phyloP scores from a whole-genome alignment of 768 basidiomycete species.

The Tricholoma hemisulphureum region DNA sequence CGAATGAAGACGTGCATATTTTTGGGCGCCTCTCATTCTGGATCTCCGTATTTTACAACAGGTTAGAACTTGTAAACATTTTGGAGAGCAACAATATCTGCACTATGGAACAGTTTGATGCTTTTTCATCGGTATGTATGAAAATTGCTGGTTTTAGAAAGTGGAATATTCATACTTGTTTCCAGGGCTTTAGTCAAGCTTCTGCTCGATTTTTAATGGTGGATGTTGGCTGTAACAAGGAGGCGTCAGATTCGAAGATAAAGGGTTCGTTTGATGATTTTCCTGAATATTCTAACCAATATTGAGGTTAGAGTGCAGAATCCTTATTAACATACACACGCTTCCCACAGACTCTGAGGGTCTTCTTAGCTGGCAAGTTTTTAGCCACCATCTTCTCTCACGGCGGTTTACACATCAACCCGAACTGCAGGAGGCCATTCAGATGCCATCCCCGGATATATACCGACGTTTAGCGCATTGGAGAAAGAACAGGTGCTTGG shows the following conservation, averaged over 20 bases:
- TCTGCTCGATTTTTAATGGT: constrained; percentile 69
- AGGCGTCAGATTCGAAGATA: constrained; percentile 64
- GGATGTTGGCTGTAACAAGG: constrained; percentile 66
- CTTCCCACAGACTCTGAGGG: constrained; percentile 70
- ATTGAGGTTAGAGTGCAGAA: constrained; percentile 39
- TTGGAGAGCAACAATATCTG: constrained; percentile 56
- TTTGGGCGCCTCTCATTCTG: constrained; percentile 71
- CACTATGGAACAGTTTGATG: constrained; percentile 62
- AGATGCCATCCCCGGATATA: constrained; percentile 47
- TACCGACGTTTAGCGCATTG: constrained; percentile 53
- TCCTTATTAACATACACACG: constrained; percentile 67
- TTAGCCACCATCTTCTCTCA: neutral
- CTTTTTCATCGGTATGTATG: constrained; percentile 52
- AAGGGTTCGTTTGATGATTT: constrained; percentile 48
- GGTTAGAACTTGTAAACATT: constrained; percentile 48
- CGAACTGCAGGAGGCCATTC: constrained; percentile 48
- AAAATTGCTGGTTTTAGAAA: neutral
- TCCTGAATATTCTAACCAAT: neutral
- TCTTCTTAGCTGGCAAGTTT: constrained; percentile 68
- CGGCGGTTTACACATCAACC: constrained; percentile 2
- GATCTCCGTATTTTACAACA: constrained; percentile 73
- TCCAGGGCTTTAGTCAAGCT: constrained; percentile 67
- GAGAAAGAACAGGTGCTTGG: constrained; percentile 61
- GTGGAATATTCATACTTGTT: neutral
- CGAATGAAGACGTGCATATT: constrained; percentile 57